Base-by-base conservation (phyloP, 164 flowering plant species). In the Nymphaea thermarum region DNA sequence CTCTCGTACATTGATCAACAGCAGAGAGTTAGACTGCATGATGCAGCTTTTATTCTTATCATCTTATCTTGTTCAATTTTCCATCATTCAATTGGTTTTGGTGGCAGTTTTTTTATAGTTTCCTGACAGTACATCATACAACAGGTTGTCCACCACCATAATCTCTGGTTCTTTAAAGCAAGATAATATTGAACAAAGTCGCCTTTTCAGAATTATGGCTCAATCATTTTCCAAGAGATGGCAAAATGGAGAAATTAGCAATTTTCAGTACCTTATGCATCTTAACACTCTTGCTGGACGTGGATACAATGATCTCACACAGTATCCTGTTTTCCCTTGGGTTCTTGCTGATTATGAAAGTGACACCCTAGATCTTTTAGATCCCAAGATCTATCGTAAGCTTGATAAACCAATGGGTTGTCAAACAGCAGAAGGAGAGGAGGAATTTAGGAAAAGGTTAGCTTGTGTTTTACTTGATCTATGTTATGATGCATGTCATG, bases 291-390 rank as follows among this genome's bases (percentile, higher is more conserved):
- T 95, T 65, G 99, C 98, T 59, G 99, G 99, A 63, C 96, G 99
- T 73, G 99, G 99, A 75, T 92, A 92, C 77, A 95, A 93, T 84
- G 98, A 95, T 82, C 90, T 95, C 47, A 95, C 98, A 16, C 98
- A 92, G 76, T 92, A 95, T 82, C 99, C 99, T 18, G 98, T 95
- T 67, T 95, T 90, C 70, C 99, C 99, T n/a, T 95, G 99, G 99
- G 85, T 95, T 72, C 91, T 95, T 74, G 87, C 91, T 7, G 97
- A 95, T 76, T 95, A 95, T 77, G 99, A 89, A 66, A 92, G 97
- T 80, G 96, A 87, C 73, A 74, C 74, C 68, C 81, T 95, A 64
- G 88, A 95, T 67, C 81, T 95, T 47, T 70, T 88, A 57, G 77
- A 90, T 82, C 85, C 93, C 64, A 81, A 78, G 63, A 82, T 95